Base-by-base conservation (phyloP, 305 asterid genomes). In the Euphrasia arctica region DNA sequence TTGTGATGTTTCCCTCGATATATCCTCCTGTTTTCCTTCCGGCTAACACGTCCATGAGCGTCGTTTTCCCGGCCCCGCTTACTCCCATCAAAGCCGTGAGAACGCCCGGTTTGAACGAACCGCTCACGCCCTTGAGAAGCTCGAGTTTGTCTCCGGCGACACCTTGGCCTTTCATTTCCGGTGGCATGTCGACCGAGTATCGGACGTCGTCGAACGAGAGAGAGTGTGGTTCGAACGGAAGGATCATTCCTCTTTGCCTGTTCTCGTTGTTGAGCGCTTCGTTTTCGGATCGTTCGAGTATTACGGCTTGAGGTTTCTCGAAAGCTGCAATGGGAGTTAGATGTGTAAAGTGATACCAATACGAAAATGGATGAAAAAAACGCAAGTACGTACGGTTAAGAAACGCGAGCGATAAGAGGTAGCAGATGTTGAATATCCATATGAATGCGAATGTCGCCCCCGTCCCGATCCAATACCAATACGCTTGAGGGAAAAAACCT, bases 401-500 rank as follows among this genome's bases (percentile, higher is more conserved):
- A 60, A 56, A 80, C 15, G 80, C 69, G 1, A 89, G 85, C 42
- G 74, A 75, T 9, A 80, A 3, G 29, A 74, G 22, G 66, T 54
- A 72, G 41, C 60, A 10, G 22, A 18, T 18, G 22, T 18, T 18
- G 22, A 18, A 18, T 18, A 18, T 18, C 22, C 22, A 18, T 18
- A 72, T 61, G 78, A 73, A 84, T 15, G 87, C 95, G 5, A 82
- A 1, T n/a, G 47, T 59, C 2, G 85, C 88, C 66, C 76, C 90
- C 1, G 70, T 42, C 58, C 95, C 95, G 39, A 86, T 73, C 95
- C 96, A 89, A 55, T 84, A 89, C 96, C 96, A 86, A 55, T 75
- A 63, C 61, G 82, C 29, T 10, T 77, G 59, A 12, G 96, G 73
- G 64, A 60, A 86, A 73, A 72, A 81, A 4, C 95, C 92, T 60